A percentile compares a stretch with the other conserved stretches of the same genome.
These are phyloP conservation scores for Salvia hispanica DNA, from an alignment of 257 asterid genomes.

Conservation along the genomic window DNA sequence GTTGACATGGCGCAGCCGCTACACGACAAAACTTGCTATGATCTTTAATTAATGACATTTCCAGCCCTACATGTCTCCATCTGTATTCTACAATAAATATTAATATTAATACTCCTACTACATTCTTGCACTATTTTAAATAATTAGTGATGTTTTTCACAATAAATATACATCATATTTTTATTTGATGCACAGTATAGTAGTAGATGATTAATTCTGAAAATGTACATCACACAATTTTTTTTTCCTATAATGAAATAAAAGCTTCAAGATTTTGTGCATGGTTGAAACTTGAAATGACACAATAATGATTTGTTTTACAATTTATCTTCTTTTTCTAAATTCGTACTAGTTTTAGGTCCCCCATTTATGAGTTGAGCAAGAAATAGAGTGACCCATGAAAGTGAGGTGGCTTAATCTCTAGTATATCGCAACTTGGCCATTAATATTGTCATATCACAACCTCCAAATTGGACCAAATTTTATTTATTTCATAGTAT, in stretches of 20 bases:
- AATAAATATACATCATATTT: no score
- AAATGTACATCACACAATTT: neutral
- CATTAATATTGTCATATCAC: constrained; percentile 23
- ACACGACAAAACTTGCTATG: constrained; percentile 31
- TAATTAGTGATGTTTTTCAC: neutral
- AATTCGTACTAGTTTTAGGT: no score
- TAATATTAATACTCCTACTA: no score
- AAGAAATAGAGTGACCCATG: neutral
- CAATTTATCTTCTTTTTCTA: no score
- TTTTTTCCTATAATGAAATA: neutral
- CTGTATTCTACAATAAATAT: constrained; percentile 1
- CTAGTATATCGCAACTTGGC: constrained; percentile 31
- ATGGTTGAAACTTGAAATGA: no score
- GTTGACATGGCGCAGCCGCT: constrained; percentile 38
- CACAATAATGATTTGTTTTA: no score
- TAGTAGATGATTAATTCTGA: neutral
- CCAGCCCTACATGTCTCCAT: neutral
- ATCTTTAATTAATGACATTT: neutral
- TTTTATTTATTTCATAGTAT: constrained; percentile 1
- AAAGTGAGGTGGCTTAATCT: constrained; percentile 10
- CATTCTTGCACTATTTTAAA: neutral
- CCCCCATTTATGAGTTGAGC: neutral
- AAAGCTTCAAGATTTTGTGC: neutral
- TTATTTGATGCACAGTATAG: no score
- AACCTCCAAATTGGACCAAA: constrained; percentile 41